These are phyloP conservation scores for Platismatia glauca DNA, from an alignment of 495 filamentous ascomycete species.

Conservation along the genomic window DNA sequence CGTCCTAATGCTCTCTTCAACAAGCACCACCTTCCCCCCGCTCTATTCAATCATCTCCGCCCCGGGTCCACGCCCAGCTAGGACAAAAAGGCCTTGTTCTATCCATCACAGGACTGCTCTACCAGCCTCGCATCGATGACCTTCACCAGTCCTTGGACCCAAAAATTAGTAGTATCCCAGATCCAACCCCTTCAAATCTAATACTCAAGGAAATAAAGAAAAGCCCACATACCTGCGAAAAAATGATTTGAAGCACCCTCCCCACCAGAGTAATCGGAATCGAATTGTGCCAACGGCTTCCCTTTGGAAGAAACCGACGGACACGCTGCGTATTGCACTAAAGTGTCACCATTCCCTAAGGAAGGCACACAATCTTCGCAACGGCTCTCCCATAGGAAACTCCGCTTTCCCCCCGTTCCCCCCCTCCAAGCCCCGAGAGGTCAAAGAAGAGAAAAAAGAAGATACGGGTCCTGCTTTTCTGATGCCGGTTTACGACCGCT, in stretches of 20 bases:
- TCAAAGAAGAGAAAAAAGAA: constrained; percentile 18
- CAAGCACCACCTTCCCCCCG: not conserved
- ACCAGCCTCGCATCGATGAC: not conserved
- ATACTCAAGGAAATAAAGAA: too few relatives aligned
- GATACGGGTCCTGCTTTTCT: constrained; percentile 77
- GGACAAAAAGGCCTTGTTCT: not conserved
- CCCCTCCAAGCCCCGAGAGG: constrained; percentile 20
- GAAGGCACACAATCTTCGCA: constrained; percentile 81
- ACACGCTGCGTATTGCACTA: constrained; percentile 99
- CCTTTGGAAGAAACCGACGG: constrained; percentile 31
- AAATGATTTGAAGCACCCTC: constrained; percentile 62
- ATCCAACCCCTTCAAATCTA: not conserved
- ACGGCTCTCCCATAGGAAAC: constrained; percentile 74
- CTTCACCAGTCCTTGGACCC: not conserved
- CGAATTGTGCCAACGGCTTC: constrained; percentile 69
- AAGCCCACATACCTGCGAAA: constrained; percentile 49
- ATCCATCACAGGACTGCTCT: not conserved
- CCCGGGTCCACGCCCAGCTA: not conserved
- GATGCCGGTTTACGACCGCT: constrained; percentile 94
- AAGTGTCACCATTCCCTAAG: constrained; percentile 57
- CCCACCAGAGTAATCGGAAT: constrained; percentile 97
- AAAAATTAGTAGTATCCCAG: constrained; percentile 37
- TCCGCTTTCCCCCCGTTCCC: constrained; percentile 24
- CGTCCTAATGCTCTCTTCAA: not conserved
- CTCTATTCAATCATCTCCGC: not conserved